Evolutionary conservation across 2,329 filamentous ascomycete species (phyloP).

Genomic region (Parafenestella ontariensis): DNA sequence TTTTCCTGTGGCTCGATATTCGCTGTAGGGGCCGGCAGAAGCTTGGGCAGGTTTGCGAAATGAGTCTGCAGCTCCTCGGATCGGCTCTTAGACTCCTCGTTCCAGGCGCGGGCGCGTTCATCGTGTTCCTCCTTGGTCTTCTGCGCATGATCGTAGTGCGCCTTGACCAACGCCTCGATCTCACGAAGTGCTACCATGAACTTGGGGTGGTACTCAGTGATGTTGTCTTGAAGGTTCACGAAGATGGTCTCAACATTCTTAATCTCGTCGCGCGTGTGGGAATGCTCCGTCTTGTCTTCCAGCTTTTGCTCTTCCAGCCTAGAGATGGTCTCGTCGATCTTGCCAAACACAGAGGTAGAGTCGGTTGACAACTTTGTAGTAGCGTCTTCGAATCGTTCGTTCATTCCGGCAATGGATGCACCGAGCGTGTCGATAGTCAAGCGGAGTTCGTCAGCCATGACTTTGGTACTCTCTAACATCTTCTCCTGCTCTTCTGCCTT

Average conservation of each 20-base stretch:
- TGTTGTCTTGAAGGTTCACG: slow-evolving; percentile 76
- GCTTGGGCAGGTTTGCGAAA: slow-evolving; percentile 52
- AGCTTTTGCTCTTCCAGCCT: slow-evolving; percentile 80
- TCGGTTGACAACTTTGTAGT: slow-evolving; percentile 88
- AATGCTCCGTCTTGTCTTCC: slow-evolving; percentile 79
- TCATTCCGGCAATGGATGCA: slow-evolving; percentile 59
- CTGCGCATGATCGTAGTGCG: slow-evolving; percentile 90
- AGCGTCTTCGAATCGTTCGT: slow-evolving; percentile 74
- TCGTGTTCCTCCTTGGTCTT: slow-evolving; percentile 56
- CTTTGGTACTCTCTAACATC: slow-evolving; percentile 76
- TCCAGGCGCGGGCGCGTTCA: slow-evolving; percentile 50
- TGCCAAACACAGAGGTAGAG: slow-evolving; percentile 83
- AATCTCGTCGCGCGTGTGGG: slow-evolving; percentile 81
- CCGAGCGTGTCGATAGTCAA: slow-evolving; percentile 85
- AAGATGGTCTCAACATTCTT: slow-evolving; percentile 76
- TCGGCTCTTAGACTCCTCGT: slow-evolving; percentile 54
- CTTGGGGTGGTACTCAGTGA: slow-evolving; percentile 85
- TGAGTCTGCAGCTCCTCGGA: slow-evolving; percentile 52
- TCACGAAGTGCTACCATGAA: slow-evolving; percentile 87
- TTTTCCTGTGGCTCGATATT: slow-evolving; percentile 49
- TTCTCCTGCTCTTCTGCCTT: slow-evolving; percentile 76
- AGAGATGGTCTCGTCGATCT: slow-evolving; percentile 78
- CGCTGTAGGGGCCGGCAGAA: slow-evolving; percentile 58
- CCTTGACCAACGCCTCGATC: slow-evolving; percentile 79
- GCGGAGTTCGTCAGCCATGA: slow-evolving; percentile 85